phyloP scores from a whole-genome alignment of 2,329 filamentous ascomycete species.

The Monosporascus ibericus region DNA sequence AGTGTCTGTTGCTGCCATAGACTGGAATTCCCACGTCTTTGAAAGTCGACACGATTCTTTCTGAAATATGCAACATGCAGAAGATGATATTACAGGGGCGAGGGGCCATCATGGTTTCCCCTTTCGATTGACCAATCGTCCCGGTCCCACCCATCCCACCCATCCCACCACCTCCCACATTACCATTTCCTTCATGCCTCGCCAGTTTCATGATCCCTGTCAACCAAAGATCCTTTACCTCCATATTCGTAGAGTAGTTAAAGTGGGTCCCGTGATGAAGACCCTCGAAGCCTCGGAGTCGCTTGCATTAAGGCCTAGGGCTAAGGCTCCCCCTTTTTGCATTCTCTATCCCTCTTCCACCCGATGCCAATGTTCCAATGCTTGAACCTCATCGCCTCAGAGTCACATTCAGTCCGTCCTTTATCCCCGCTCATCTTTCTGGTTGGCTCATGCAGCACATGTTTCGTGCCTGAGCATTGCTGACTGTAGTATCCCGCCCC shows the following conservation, averaged over 20 bases:
- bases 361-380: no score
- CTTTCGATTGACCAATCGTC: neutral
- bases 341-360: neutral
- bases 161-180: no score
- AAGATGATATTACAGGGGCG: neutral
- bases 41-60: neutral
- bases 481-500: neutral
- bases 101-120: neutral
- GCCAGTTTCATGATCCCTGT: neutral
- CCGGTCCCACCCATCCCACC: neutral
- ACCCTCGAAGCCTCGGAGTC: neutral
- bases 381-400: neutral
- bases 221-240: no score
- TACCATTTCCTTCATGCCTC: neutral
- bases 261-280: neutral
- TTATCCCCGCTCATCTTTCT: no score
- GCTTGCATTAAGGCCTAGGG: neutral
- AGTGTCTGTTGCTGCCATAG: neutral
- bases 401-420: neutral
- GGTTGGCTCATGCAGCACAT: no score
- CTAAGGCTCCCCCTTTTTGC: neutral
- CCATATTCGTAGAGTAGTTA: no score
- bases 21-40: neutral
- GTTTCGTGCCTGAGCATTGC: neutral
- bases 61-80: no score